Evolutionary conservation across 306 rosid species (phyloP).

Genomic region (Sindora glabra): DNA sequence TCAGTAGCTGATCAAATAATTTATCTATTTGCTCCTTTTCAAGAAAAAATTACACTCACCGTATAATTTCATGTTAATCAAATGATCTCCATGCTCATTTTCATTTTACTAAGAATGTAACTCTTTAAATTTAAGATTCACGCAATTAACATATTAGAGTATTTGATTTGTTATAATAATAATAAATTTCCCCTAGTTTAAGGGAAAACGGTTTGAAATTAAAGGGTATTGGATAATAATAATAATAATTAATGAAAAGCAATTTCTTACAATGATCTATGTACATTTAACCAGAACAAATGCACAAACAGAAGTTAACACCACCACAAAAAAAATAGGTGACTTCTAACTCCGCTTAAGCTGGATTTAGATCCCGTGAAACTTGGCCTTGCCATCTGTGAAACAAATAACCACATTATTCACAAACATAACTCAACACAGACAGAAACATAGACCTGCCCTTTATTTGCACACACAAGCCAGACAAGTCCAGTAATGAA

Average conservation of each 20-base stretch:
- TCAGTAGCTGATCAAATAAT: too few relatives aligned
- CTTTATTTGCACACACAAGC: not conserved
- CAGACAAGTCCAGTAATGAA: not conserved
- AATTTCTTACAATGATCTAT: conserved; percentile 62
- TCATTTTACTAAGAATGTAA: too few relatives aligned
- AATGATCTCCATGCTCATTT: too few relatives aligned
- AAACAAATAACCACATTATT: conserved; percentile 18
- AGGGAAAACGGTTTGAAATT: too few relatives aligned
- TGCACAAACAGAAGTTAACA: conserved; percentile 29
- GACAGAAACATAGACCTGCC: not conserved
- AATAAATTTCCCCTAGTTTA: too few relatives aligned
- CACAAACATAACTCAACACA: conserved; percentile 1
- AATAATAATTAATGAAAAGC: conserved; percentile 17
- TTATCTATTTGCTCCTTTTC: too few relatives aligned
- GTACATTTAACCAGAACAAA: conserved; percentile 57
- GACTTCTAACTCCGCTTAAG: conserved; percentile 35
- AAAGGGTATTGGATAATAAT: conserved; percentile 7
- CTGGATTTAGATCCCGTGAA: conserved; percentile 62
- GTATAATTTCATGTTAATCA: too few relatives aligned
- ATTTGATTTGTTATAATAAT: too few relatives aligned
- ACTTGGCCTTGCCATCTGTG: conserved; percentile 98
- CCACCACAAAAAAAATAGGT: conserved; percentile 26
- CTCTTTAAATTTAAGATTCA: too few relatives aligned
- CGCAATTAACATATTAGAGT: too few relatives aligned
- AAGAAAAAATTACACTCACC: too few relatives aligned